These are phyloP conservation scores for Discostella pseudostelligera DNA, from an alignment of 108 stramenopile genomes.

Conservation along the genomic window DNA sequence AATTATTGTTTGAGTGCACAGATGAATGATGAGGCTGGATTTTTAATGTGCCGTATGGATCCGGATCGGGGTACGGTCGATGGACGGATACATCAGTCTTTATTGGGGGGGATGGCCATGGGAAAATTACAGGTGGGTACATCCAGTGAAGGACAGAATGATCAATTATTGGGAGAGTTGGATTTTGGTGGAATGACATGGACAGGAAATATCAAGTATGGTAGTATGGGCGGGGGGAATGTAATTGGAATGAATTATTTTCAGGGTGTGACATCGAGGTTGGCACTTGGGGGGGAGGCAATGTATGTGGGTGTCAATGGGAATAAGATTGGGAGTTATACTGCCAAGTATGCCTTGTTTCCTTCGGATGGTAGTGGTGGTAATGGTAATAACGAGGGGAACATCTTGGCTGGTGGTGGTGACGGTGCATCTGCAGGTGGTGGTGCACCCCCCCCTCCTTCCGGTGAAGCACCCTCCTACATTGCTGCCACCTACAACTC, in stretches of 20 bases:
- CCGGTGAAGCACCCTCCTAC: conserved; percentile 43
- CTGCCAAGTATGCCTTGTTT: conserved; percentile 59
- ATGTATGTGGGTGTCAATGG: conserved; percentile 81
- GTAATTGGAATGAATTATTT: conserved; percentile 77
- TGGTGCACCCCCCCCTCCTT: conserved; percentile 6
- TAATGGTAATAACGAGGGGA: no score
- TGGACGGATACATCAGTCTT: conserved; percentile 69
- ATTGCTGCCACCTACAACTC: conserved; percentile 71
- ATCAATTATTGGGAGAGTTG: conserved; percentile 73
- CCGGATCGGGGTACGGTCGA: conserved; percentile 64
- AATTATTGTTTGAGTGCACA: conserved; percentile 79
- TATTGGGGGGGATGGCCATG: conserved; percentile 73
- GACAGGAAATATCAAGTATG: conserved; percentile 87
- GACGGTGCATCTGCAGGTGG: background rate
- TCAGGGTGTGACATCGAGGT: conserved; percentile 63
- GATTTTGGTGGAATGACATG: conserved; percentile 77
- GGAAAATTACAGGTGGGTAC: conserved; percentile 70
- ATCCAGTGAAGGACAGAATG: conserved; percentile 53
- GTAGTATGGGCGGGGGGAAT: conserved; percentile 80
- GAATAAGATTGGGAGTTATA: conserved; percentile 63
- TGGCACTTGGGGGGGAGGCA: conserved; percentile 81
- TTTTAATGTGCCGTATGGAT: conserved; percentile 71
- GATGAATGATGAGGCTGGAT: conserved; percentile 72
- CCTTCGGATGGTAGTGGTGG: conserved; percentile 30
- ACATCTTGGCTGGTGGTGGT: no score